phyloP scores from a whole-genome alignment of 495 filamentous ascomycete species.

The Copromyces sp. region DNA sequence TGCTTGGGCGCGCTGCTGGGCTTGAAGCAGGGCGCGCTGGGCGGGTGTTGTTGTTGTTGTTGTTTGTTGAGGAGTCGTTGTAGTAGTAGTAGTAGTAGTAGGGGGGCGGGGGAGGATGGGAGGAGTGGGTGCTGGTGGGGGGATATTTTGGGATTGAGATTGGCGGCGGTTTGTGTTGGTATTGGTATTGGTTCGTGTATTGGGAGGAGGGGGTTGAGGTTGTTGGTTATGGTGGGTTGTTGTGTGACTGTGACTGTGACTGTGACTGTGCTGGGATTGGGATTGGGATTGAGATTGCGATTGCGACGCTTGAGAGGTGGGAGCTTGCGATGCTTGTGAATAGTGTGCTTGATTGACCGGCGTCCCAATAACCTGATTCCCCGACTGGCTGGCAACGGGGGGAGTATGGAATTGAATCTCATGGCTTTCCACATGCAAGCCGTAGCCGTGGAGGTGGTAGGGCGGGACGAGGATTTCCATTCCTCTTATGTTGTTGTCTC shows the following conservation, averaged over 20 bases:
- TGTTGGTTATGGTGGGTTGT: neutral
- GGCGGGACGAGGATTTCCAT: neutral
- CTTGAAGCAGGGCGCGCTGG: neutral
- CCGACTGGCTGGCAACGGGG: accelerated
- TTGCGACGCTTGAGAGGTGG: neutral
- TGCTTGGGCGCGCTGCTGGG: neutral
- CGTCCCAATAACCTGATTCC: neutral
- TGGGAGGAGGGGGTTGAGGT: neutral
- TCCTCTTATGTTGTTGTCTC: neutral
- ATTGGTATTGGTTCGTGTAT: neutral
- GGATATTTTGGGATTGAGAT: neutral
- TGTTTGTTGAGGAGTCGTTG: neutral
- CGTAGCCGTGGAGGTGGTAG: neutral
- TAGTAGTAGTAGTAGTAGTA: neutral
- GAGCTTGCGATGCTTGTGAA: neutral
- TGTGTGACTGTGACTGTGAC: too few relatives aligned
- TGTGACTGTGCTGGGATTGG: neutral
- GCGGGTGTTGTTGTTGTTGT: neutral
- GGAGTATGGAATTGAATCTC: neutral
- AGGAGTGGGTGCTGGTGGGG: neutral
- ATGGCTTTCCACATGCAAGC: neutral
- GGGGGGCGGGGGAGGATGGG: neutral
- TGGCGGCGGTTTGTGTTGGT: neutral
- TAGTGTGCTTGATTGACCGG: neutral
- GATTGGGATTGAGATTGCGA: neutral